A percentile compares a stretch with the other conserved stretches of the same genome.
These are phyloP conservation scores for Phoenix dactylifera DNA, from an alignment of 176 grass and related monocot genomes.

Conservation along the genomic window DNA sequence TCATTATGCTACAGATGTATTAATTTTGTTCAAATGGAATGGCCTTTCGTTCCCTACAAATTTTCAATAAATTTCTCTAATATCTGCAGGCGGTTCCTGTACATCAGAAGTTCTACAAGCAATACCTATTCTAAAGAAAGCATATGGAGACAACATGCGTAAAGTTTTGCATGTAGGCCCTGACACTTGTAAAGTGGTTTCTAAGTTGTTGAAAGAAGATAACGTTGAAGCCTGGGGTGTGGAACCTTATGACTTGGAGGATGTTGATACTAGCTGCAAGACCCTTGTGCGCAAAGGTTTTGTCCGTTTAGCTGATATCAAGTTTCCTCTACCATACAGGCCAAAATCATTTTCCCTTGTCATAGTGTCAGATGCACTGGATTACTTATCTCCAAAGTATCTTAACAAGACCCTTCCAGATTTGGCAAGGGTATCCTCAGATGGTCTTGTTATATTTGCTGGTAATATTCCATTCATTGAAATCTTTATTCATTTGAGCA, in stretches of 20 bases:
- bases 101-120: slow-evolving; percentile 73
- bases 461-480: slow-evolving; percentile 26
- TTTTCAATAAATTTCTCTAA: too few species aligned
- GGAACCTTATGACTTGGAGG: slow-evolving; percentile 97
- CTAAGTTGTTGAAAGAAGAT: slow-evolving; percentile 68
- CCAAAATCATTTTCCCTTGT: slow-evolving; percentile 95
- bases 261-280: slow-evolving; percentile 82
- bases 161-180: slow-evolving; percentile 82
- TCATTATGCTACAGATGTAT: too few species aligned
- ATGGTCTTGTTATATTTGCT: slow-evolving; percentile 89
- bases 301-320: slow-evolving; percentile 78
- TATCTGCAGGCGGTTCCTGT: slow-evolving; percentile 54
- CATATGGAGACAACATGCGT: slow-evolving; percentile 52
- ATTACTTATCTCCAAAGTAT: slow-evolving; percentile 91
- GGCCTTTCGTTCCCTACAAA: too few species aligned
- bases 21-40: too few species aligned
- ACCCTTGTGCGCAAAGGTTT: slow-evolving; percentile 95
- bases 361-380: slow-evolving; percentile 85
- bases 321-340: slow-evolving; percentile 89
- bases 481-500: too few species aligned
- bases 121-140: slow-evolving; percentile 78
- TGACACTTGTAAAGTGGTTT: slow-evolving; percentile 82
- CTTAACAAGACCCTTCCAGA: slow-evolving; percentile 96
- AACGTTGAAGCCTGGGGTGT: slow-evolving; percentile 70
- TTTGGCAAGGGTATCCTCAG: slow-evolving; percentile 75